phyloP scores from a whole-genome alignment of 768 basidiomycete species.

The Hirschioporus abietinus region DNA sequence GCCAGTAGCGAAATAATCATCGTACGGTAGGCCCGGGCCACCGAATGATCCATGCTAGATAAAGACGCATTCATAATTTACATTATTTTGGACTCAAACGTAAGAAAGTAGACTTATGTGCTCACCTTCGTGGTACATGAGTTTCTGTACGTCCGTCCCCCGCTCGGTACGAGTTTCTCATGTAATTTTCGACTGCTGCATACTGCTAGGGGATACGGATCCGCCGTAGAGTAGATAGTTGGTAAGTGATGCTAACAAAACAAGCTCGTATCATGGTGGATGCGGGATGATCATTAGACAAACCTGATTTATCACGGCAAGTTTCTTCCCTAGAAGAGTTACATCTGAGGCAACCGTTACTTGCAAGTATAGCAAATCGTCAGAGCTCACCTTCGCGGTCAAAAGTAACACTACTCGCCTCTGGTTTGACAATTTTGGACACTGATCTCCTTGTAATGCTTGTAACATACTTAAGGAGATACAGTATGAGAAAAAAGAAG shows the following conservation, averaged over 20 bases:
- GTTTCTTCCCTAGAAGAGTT: constrained; percentile 42
- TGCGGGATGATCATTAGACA: no score
- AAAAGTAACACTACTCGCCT: constrained; percentile 63
- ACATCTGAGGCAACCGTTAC: constrained; percentile 6
- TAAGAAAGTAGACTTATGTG: constrained; percentile 3
- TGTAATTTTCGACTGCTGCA: constrained; percentile 56
- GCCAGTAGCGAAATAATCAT: constrained; percentile 65
- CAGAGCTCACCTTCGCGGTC: constrained; percentile 53
- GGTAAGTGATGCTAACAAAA: constrained; percentile 55
- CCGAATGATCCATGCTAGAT: constrained; percentile 74
- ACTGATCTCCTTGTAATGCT: constrained; percentile 37
- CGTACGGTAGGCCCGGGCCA: constrained; percentile 44
- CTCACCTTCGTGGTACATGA: constrained; percentile 76
- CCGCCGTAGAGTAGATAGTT: constrained; percentile 62
- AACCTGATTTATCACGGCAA: constrained; percentile 67
- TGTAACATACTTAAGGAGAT: constrained; percentile 35
- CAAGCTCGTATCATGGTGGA: constrained; percentile 2
- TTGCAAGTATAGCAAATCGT: constrained; percentile 2
- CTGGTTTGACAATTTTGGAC: constrained; percentile 48
- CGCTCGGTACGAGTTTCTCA: constrained; percentile 43
- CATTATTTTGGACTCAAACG: constrained; percentile 2
- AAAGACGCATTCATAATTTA: not conserved
- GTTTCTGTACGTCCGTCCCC: constrained; percentile 58
- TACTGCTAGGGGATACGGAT: constrained; percentile 64
- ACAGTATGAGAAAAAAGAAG: not conserved